Evolutionary conservation across 176 grass and related monocot genomes (phyloP).

Genomic region (Avena insularis): DNA sequence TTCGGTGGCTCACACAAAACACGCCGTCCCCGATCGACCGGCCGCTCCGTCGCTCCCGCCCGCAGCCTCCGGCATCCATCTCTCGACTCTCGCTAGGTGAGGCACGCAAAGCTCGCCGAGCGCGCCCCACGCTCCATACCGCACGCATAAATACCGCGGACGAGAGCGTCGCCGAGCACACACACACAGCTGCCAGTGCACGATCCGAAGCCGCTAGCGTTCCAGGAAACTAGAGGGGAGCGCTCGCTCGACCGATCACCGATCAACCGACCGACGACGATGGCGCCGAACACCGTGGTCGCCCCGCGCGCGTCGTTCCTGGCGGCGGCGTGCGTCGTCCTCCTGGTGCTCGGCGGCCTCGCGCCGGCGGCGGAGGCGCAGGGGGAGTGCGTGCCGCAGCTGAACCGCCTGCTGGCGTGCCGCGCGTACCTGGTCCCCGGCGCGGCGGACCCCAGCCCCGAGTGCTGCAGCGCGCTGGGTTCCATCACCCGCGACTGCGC

Average conservation of each 20-base stretch:
- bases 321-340: slow-evolving; percentile 23
- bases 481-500: slow-evolving; percentile 63
- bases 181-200: background rate
- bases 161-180: background rate
- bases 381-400: slow-evolving; percentile 59
- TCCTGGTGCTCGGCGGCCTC: slow-evolving; percentile 16
- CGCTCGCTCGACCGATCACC: background rate
- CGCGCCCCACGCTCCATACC: background rate
- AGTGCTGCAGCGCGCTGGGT: slow-evolving; percentile 76
- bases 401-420: slow-evolving; percentile 67
- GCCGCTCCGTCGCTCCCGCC: background rate
- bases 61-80: background rate
- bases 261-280: background rate
- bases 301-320: background rate
- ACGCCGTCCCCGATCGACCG: background rate
- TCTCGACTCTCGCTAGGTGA: slow-evolving; percentile 43
- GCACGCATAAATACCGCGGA: slow-evolving; percentile 27
- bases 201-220: background rate
- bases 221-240: background rate
- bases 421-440: slow-evolving; percentile 67
- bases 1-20: slow-evolving; percentile 14
- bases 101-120: slow-evolving; percentile 50
- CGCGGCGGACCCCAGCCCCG: slow-evolving; percentile 58
- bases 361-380: slow-evolving; percentile 24
- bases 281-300: background rate